Evolutionary conservation across 2,329 filamentous ascomycete species (phyloP).

Genomic region (Fusarium sp.): DNA sequence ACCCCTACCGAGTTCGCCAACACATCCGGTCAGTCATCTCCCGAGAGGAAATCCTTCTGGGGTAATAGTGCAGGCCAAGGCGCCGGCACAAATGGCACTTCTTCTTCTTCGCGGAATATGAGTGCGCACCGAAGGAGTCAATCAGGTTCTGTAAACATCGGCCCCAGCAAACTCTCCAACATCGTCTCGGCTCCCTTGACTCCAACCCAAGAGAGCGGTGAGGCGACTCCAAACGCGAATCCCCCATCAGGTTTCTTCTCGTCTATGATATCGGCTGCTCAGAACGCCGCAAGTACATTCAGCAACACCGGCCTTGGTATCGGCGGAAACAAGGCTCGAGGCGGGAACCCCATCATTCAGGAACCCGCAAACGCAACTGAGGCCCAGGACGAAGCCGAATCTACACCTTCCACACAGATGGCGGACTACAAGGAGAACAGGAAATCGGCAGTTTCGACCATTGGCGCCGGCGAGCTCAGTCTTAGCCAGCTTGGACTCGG

Average conservation of each 20-base stretch:
- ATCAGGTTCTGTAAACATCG: slow-evolving; percentile 69
- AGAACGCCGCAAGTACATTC: slow-evolving; percentile 87
- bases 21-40: slow-evolving; percentile 43
- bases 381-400: slow-evolving; percentile 60
- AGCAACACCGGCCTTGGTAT: slow-evolving; percentile 74
- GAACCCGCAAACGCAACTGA: slow-evolving; percentile 43
- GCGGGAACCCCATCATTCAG: slow-evolving; percentile 44
- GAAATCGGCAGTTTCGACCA: slow-evolving; percentile 86
- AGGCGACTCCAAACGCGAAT: slow-evolving; percentile 67
- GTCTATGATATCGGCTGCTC: slow-evolving; percentile 91
- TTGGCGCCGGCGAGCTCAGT: slow-evolving; percentile 91
- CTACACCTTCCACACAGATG: slow-evolving; percentile 53
- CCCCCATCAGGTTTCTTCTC: slow-evolving; percentile 84
- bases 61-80: slow-evolving; percentile 43
- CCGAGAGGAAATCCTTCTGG: slow-evolving; percentile 51
- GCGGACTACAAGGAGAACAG: slow-evolving; percentile 66
- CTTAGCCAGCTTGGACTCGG: slow-evolving; percentile 89
- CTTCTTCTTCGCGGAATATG: slow-evolving; percentile 77
- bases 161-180: slow-evolving; percentile 90
- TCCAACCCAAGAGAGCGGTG: slow-evolving; percentile 80
- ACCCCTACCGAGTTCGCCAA: slow-evolving; percentile 68
- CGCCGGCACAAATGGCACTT: slow-evolving; percentile 67
- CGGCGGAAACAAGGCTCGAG: slow-evolving; percentile 58
- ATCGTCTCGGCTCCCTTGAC: slow-evolving; percentile 81
- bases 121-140: slow-evolving; percentile 75